These are phyloP conservation scores for Quillaja saponaria DNA, from an alignment of 306 rosid genomes.

Conservation along the genomic window DNA sequence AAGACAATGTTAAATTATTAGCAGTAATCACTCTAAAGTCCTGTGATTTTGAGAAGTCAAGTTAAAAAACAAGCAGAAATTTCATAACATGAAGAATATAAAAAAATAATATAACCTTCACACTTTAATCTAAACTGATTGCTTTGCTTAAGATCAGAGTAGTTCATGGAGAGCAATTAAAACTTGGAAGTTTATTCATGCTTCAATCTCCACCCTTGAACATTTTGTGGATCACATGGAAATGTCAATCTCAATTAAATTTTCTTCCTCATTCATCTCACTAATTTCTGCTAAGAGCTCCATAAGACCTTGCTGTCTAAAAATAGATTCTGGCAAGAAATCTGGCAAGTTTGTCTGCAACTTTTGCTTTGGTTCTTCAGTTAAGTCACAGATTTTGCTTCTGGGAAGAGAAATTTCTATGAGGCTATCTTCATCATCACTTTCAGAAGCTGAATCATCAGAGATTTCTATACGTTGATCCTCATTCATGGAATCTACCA, in stretches of 20 bases:
- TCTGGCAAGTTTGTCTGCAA: conserved; percentile 33
- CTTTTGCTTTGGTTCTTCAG: conserved; percentile 40
- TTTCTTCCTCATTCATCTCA: conserved; percentile 48
- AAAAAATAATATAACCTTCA: too few relatives aligned
- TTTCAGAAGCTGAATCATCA: conserved; percentile 43
- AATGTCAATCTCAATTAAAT: conserved; percentile 46
- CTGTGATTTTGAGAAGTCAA: too few relatives aligned
- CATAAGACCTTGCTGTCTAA: conserved; percentile 39
- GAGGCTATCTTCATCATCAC: conserved; percentile 50
- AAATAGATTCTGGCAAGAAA: conserved; percentile 42
- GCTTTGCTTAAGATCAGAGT: too few relatives aligned
- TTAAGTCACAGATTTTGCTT: conserved; percentile 25
- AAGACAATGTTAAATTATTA: too few relatives aligned
- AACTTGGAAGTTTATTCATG: too few relatives aligned
- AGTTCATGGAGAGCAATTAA: too few relatives aligned
- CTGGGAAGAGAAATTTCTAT: conserved; percentile 66
- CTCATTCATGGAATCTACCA: too few relatives aligned
- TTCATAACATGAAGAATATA: too few relatives aligned
- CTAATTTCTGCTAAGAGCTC: conserved; percentile 59
- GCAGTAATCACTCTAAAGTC: too few relatives aligned
- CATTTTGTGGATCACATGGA: conserved; percentile 41
- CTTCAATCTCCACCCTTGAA: conserved; percentile 28
- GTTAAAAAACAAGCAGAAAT: too few relatives aligned
- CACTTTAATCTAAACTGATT: too few relatives aligned
- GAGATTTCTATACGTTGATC: conserved; percentile 25